These are phyloP conservation scores for Pseudonitzschia pungens DNA, from an alignment of 108 stramenopile species.

Conservation along the genomic window DNA sequence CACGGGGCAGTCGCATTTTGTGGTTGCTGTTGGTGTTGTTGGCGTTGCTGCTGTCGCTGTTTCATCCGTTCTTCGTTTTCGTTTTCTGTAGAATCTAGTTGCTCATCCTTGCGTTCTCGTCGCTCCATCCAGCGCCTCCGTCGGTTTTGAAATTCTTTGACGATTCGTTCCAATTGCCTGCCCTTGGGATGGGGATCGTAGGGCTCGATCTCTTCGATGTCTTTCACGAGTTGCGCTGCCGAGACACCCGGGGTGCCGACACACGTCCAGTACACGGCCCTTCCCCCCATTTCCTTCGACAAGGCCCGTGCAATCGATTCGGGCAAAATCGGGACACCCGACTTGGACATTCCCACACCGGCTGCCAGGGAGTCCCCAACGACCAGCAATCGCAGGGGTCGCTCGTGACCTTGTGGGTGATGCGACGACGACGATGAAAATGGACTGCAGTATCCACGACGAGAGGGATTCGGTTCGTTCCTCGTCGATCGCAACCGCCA, in stretches of 20 bases:
- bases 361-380: slow-evolving; percentile 72
- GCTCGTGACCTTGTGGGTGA: slow-evolving; percentile 9
- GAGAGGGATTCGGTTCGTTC: background rate
- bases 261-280: slow-evolving; percentile 63
- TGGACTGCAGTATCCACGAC: slow-evolving; percentile 16
- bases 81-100: background rate
- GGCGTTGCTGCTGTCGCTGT: too few species aligned
- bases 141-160: slow-evolving; percentile 30
- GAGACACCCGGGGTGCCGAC: slow-evolving; percentile 48
- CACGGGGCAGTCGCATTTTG: slow-evolving; percentile 16
- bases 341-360: slow-evolving; percentile 57
- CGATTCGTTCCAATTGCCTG: slow-evolving; percentile 23
- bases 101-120: background rate
- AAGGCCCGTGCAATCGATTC: slow-evolving; percentile 58
- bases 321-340: slow-evolving; percentile 53
- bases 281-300: slow-evolving; percentile 44
- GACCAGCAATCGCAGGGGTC: slow-evolving; percentile 55
- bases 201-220: slow-evolving; percentile 30
- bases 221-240: slow-evolving; percentile 37
- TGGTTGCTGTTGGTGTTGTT: too few species aligned
- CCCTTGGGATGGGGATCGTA: slow-evolving; percentile 21
- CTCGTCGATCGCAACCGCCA: slow-evolving; percentile 33
- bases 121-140: slow-evolving; percentile 29
- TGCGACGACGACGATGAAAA: slow-evolving; percentile 15
- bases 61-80: background rate